Base-by-base conservation (phyloP, 495 filamentous ascomycete species). In the Parathielavia hyrcaniae region DNA sequence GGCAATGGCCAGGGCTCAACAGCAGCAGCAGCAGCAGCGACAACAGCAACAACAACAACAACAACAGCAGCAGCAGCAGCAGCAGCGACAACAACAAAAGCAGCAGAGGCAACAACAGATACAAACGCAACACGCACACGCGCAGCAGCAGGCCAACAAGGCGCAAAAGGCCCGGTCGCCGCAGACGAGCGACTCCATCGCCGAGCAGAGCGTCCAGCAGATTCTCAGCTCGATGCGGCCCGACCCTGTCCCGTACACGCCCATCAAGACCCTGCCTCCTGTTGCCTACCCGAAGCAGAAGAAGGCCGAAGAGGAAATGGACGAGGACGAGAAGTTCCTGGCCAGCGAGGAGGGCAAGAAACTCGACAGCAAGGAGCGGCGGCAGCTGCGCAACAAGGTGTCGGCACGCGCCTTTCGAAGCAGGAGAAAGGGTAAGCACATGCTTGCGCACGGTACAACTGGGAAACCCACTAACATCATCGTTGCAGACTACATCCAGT, bases 271-370 rank as follows among this genome's bases (percentile, higher is more conserved):
- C 19, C 26, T 26, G 19, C 34, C 57, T 20, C n/a, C n/a, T 2
- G 14, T 36, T 0, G 23, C 19, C 26, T 83, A 88, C 65, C 67
- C 83, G 38, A 75, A 81, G 41, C 67, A 73, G 13, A 78, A 77
- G 68, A 98, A 97, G 79, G 89, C 96, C 41, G 90, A 96, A 67
- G 90, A 93, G 53, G 92, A 97, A 32, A 97, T 98, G 92, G 93
- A 99, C 71, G 91, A 96, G 69, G 93, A 99, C 64, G 93, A 97
- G 79, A 78, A 88, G 58, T 77, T 97, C 4, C 80, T 99, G 16
- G 89, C 89, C 6, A 96, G 91, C 61, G 93, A 97, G 64, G 92
- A 95, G 72, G 93, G 92, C 45, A 99, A 99, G 83, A 96, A 95
- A 73, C 79, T 99, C 40, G 90, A 81, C 71, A 91, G 87, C 77